A percentile compares a stretch with the other conserved stretches of the same genome.
These are phyloP conservation scores for Komagataella phaffii DNA, from an alignment of 805 yeast species.

Conservation along the genomic window DNA sequence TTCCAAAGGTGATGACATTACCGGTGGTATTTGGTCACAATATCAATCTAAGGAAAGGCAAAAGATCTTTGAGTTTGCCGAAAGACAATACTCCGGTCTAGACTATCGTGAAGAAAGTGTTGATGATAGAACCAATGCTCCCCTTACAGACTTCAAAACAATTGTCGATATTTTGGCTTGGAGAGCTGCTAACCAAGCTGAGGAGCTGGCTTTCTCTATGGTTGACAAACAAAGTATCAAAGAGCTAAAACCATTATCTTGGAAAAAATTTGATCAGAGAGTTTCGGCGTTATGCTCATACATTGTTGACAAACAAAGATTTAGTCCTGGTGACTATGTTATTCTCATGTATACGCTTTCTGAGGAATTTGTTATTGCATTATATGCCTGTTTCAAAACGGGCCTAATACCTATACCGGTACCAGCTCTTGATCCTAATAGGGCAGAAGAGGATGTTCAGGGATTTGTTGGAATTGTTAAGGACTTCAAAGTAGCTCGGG, in stretches of 20 bases:
- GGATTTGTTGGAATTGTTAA: constrained; percentile 52
- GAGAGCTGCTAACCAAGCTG: constrained; percentile 63
- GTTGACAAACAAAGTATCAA: constrained; percentile 24
- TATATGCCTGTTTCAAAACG: constrained; percentile 75
- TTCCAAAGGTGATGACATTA: constrained; percentile 62
- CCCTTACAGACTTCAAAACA: constrained; percentile 56
- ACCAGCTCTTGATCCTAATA: constrained; percentile 49
- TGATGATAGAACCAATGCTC: constrained; percentile 69
- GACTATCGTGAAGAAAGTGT: constrained; percentile 64
- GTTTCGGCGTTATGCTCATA: constrained; percentile 65
- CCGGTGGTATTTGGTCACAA: constrained; percentile 78
- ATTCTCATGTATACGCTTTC: constrained; percentile 75
- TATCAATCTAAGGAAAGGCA: constrained; percentile 58
- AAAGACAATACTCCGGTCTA: constrained; percentile 68
- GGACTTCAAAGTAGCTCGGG: constrained; percentile 57
- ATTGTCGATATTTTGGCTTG: constrained; percentile 67
- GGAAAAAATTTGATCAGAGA: constrained; percentile 73
- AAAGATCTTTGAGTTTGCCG: constrained; percentile 45
- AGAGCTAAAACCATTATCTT: constrained; percentile 42
- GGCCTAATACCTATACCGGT: constrained; percentile 73
- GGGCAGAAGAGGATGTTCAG: constrained; percentile 62
- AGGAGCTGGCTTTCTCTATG: constrained; percentile 59
- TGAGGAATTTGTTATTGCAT: constrained; percentile 74
- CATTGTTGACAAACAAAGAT: constrained; percentile 49
- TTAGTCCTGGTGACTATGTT: constrained; percentile 60